phyloP scores from a whole-genome alignment of 345 rosid genomes.

The Camelina sativa region DNA sequence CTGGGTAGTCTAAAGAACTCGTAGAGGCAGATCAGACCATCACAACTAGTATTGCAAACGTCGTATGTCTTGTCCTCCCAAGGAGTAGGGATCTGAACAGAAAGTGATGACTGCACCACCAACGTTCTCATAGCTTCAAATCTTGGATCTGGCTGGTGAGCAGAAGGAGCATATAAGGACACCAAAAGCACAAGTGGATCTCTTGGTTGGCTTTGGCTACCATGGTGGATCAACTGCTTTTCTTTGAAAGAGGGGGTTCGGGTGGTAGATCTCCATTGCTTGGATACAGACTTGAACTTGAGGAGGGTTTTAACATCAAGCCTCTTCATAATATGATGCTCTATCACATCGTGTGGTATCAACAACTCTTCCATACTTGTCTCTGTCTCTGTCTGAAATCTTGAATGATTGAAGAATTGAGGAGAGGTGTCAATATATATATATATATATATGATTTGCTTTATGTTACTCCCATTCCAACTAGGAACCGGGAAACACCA shows the following conservation, averaged over 20 bases:
- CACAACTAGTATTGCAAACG: not conserved
- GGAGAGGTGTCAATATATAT: not conserved
- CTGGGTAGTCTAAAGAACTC: not conserved
- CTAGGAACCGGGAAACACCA: not conserved
- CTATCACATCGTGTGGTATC: constrained; percentile 3
- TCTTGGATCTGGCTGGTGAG: no score
- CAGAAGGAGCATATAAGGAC: not conserved
- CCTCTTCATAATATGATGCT: not conserved
- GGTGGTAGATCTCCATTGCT: not conserved
- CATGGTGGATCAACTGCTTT: not conserved
- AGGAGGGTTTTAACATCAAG: not conserved
- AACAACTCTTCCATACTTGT: not conserved
- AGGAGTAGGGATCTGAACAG: not conserved
- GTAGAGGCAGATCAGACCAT: constrained; percentile 6
- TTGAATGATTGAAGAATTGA: not conserved
- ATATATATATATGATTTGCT: not conserved
- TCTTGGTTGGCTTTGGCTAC: not conserved
- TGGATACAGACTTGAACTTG: not conserved
- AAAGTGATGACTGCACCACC: not conserved
- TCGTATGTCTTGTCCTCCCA: not conserved
- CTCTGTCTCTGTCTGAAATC: not conserved
- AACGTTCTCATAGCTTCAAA: not conserved
- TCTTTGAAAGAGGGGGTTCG: not conserved
- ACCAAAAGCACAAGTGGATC: not conserved
- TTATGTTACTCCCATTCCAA: not conserved